Evolutionary conservation across 345 rosid species (phyloP), one percentile per base, ranked within the genome.

Genomic region (Trapa incisa): DNA sequence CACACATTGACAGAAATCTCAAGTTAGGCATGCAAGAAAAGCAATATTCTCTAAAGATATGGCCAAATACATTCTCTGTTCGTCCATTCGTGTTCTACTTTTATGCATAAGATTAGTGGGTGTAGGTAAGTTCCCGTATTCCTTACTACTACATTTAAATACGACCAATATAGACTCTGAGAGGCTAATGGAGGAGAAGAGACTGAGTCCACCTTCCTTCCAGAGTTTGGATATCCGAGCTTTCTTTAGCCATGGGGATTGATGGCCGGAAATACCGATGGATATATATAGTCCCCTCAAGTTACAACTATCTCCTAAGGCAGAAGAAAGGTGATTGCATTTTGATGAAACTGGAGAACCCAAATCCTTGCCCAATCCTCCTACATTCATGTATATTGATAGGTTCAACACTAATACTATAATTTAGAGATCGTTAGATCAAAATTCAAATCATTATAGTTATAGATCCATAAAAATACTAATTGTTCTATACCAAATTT

Each of bases 1-100:
- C 92, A 41, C 98, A 90, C 94, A 90, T 82, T 2, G 98, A 88
- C 69, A 93, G 89, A 72, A 71, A 76, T 52, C 67, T 74, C 74
- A 93, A 80, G 48, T 87, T 90, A 9, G 98, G 96, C 90, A 88
- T 90, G 81, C 81, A 69, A 82, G 88, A 68, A 67, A 93, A 90
- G 75, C 98, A 93, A 66, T 79, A 85, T 76, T 90, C 95, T 66
- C 75, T 83, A 79, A 93, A 90, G 81, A 88, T 80, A 77, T 0
- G 29, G 68, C 68, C 13, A 88, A 79, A 32, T 35, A 57, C 15
- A 58, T 54, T 22, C 0, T 22, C 29, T 22, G 29, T 22, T 22
- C 29, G 29, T 22, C 29, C 29, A 22, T 22, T 22, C 29, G 29
- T 22, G 29, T 22, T 22, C 29, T 22, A 22, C 29, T 22, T 22